Conservation (phyloP, 2,329 filamentous ascomycete genomes). For the Sporothrix protearum region DNA sequence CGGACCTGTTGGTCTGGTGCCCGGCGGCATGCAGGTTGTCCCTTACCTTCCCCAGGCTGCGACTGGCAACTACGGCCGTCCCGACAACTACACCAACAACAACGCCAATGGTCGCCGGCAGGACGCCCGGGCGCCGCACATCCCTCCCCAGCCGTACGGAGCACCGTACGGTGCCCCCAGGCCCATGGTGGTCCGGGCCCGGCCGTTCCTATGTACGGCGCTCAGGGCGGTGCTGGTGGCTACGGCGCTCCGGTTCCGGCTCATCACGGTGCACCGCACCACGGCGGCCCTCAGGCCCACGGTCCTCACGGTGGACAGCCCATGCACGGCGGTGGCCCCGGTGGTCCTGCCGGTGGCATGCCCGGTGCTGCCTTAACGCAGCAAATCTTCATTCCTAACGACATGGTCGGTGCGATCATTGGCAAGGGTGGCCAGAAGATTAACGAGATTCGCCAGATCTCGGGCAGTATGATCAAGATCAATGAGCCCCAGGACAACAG, state of each 20-base stretch:
- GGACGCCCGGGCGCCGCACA: constrained; percentile 63
- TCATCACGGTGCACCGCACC: constrained; percentile 58
- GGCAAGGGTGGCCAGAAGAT: constrained; percentile 98
- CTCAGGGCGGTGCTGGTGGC: constrained; percentile 63
- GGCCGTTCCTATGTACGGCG: constrained; percentile 64
- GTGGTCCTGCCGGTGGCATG: constrained; percentile 57
- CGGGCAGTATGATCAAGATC: constrained; percentile 98
- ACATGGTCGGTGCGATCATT: constrained; percentile 99
- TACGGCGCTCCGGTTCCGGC: constrained; percentile 77
- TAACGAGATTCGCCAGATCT: constrained; percentile 96
- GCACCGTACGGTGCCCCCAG: constrained; percentile 69
- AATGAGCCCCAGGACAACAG: constrained; percentile 99
- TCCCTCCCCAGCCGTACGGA: constrained; percentile 71
- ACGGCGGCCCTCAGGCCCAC: constrained; percentile 54
- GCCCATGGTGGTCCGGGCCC: constrained; percentile 63
- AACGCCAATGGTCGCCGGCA: constrained; percentile 59
- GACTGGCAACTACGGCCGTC: constrained; percentile 86
- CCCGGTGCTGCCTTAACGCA: constrained; percentile 81
- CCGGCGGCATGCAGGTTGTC: constrained; percentile 98
- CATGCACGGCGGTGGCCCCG: constrained; percentile 47
- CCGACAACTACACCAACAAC: constrained; percentile 65
- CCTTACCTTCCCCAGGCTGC: constrained; percentile 93
- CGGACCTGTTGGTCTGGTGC: constrained; percentile 86
- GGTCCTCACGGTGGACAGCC: constrained; percentile 71
- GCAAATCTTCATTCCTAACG: constrained; percentile 98